Evolutionary conservation across 139 green algal genomes (phyloP), one percentile per base, ranked within the genome.

Genomic region (Haematococcus lacustris): DNA sequence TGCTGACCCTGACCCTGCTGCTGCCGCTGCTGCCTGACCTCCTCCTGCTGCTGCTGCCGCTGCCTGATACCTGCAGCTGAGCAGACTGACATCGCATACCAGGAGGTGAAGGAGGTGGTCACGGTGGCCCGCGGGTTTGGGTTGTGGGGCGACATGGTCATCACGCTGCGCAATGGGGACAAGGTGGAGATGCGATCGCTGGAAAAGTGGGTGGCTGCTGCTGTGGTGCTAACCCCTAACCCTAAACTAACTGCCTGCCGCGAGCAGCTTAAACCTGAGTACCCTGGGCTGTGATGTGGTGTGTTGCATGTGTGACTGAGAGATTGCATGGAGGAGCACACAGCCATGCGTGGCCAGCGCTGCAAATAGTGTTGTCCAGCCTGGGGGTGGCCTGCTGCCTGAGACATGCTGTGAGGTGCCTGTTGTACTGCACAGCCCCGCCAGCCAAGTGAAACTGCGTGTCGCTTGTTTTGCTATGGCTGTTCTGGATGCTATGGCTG

Each of bases 141-240:
- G 2, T 37, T 81, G 9, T 97, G 91, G 90, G 93, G 93, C 6
- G 93, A 97, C 84, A 96, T 97, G 93, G 85, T 97, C 38, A 71
- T 95, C 23, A 89, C 82, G 43, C 77, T 94, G 47, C 75, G 74
- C 5, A 82, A 90, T 47, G 82, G 75, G 25, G 70, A 76, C 73
- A 90, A 89, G 65, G 76, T 92, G 28, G 83, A 91, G 76, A 82
- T 97, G 64, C 81, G 92, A 51, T 86, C 86, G 1, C 47, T 97
- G 33, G 89, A 93, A 40, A 81, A 74, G 84, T 94, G 75, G 73
- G 80, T 41, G 34, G 43, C 3, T 9, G 61, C 33, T 47, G 32
- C 4, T 40, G 32, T 43, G 34, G n/a, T 65, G 57, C 28, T 65
- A 5, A 37, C 5, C 25, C 57, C 25, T 65, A 13, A n/a, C 5